phyloP scores from a whole-genome alignment of 1,284 basidiomycete species.

The Violaceomyces palustris region DNA sequence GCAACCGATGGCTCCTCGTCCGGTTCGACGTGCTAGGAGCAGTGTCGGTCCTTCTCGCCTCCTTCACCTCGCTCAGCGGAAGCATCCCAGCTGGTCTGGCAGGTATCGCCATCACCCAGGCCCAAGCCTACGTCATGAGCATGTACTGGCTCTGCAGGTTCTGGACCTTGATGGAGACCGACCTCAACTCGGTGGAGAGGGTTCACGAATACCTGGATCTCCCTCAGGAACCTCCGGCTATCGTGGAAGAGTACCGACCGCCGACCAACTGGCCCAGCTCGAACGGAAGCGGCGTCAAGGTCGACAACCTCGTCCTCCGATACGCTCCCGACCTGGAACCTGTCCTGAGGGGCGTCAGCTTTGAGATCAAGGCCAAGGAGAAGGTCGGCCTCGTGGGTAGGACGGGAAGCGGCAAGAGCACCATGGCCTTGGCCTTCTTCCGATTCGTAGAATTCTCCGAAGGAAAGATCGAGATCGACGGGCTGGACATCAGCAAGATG shows the following conservation, averaged over 20 bases:
- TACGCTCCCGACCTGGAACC: constrained; percentile 58
- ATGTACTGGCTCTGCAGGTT: constrained; percentile 52
- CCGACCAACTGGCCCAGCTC: constrained; percentile 58
- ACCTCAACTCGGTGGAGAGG: constrained; percentile 57
- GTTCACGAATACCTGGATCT: constrained; percentile 54
- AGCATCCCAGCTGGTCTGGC: constrained; percentile 24
- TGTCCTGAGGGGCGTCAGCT: constrained; percentile 57
- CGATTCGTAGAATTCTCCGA: constrained; percentile 34
- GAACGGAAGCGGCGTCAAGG: constrained; percentile 53
- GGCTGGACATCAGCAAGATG: constrained; percentile 56
- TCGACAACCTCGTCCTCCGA: constrained; percentile 55
- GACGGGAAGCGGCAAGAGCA: constrained; percentile 56
- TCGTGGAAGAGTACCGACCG: constrained; percentile 45
- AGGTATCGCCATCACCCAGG: constrained; percentile 30
- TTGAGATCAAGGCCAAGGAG: constrained; percentile 62
- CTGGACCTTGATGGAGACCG: constrained; percentile 52
- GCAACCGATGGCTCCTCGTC: constrained; percentile 32
- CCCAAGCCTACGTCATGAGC: constrained; percentile 49
- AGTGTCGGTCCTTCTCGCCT: constrained; percentile 55
- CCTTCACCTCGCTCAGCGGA: constrained; percentile 53
- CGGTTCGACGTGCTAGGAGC: constrained; percentile 55
- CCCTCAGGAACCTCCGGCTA: constrained; percentile 55
- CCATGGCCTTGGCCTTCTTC: constrained; percentile 37
- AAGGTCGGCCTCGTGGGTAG: constrained; percentile 80
- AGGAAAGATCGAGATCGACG: constrained; percentile 40